Evolutionary conservation across 257 asterid species (phyloP).

Genomic region (Marsdenia floribunda): DNA sequence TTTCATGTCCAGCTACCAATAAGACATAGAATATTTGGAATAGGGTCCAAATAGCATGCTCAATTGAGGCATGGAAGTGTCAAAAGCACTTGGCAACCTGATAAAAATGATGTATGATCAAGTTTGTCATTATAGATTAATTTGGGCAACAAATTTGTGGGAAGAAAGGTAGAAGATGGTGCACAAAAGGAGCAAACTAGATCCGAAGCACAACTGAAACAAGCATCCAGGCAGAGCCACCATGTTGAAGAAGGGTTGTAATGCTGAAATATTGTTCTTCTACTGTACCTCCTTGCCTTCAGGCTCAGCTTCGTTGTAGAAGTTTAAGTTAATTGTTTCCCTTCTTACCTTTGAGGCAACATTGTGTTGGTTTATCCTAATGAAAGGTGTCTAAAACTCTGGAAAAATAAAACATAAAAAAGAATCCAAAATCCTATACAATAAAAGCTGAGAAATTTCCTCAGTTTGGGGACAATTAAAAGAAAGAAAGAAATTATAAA

Average conservation of each 20-base stretch:
- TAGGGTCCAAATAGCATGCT: slow-evolving; percentile 67
- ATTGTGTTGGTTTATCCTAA: slow-evolving; percentile 32
- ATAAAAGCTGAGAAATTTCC: slow-evolving; percentile 28
- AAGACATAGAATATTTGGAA: slow-evolving; percentile 69
- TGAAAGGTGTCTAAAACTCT: slow-evolving; percentile 2
- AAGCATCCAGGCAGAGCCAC: slow-evolving; percentile 98
- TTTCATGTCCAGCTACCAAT: slow-evolving; percentile 90
- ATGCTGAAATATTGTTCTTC: slow-evolving; percentile 47
- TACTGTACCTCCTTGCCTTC: slow-evolving; percentile 32
- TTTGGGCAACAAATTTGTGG: too few relatives aligned
- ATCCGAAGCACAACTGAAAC: slow-evolving; percentile 92
- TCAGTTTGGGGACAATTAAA: slow-evolving; percentile 22
- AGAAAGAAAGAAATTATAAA: neutral
- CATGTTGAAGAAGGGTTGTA: slow-evolving; percentile 80
- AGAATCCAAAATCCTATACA: slow-evolving; percentile 28
- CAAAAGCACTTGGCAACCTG: slow-evolving; percentile 89
- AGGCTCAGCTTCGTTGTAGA: slow-evolving; percentile 41
- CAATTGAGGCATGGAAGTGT: slow-evolving; percentile 88
- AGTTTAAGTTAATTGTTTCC: slow-evolving; percentile 73
- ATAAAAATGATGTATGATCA: neutral
- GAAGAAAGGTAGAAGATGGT: neutral
- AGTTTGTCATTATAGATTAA: neutral
- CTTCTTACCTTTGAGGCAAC: slow-evolving; percentile 74
- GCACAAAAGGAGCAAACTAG: slow-evolving; percentile 36
- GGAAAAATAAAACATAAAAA: slow-evolving; percentile 26